Base-by-base conservation (phyloP, 495 filamentous ascomycete species). In the Aspergillus leporis region DNA sequence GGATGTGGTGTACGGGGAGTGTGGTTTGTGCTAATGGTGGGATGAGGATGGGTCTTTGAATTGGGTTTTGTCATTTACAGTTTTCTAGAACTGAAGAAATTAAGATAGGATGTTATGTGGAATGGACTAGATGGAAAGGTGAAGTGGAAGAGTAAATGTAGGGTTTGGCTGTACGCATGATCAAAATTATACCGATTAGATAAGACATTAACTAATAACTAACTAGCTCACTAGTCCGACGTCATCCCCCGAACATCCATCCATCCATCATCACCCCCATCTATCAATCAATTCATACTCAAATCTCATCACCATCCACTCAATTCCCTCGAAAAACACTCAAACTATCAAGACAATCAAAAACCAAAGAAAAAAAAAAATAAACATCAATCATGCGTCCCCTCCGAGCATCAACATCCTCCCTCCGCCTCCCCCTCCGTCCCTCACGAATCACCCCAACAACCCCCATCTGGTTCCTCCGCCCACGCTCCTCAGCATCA, bases 21-120 rank as follows among this genome's bases (percentile, higher is more conserved):
- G 87, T 95, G 47, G 83, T 96, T 3, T 90, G 87, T 72, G 90
- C 90, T n/a, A 95, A 95, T 70, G 91, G 91, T 2, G 91, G 91
- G 6, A 88, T 94, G 83, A 78, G 77, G 69, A 76, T 58, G 59
- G 54, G 48, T 3, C 1, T n/a, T 47, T 47, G 14, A 55, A 49
- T 49, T 38, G 10, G 14, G 18, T 19, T 4, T 19, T 45, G 18
- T 45, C n/a, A n/a, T n/a, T n/a, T n/a, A n/a, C n/a, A n/a, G n/a
- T n/a, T n/a, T n/a, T n/a, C n/a, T n/a, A n/a, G n/a, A n/a, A n/a
- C n/a, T n/a, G n/a, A n/a, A n/a, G n/a, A n/a, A n/a, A n/a, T n/a
- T n/a, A n/a, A n/a, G n/a, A n/a, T n/a, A n/a, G n/a, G n/a, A n/a
- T n/a, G n/a, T n/a, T n/a, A n/a, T n/a, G n/a, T n/a, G n/a, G n/a